Evolutionary conservation across 2,329 filamentous ascomycete species (phyloP).

Genomic region (Colletotrichum musicola): DNA sequence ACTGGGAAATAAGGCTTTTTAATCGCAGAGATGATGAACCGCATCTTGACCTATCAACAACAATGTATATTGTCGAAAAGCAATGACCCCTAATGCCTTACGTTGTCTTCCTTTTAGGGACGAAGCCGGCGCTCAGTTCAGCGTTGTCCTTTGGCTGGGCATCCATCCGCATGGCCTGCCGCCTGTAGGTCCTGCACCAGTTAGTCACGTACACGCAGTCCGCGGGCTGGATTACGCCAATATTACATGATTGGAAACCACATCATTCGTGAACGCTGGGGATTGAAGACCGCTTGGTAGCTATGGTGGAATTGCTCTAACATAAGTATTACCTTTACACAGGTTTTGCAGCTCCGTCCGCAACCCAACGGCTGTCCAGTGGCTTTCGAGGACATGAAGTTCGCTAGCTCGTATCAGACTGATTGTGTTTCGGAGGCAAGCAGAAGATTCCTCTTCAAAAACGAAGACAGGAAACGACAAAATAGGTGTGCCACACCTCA

Average conservation of each 20-base stretch:
- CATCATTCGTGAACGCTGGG: not conserved
- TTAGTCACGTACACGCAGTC: no score
- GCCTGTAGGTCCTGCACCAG: no score
- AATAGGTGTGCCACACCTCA: not conserved
- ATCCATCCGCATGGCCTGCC: no score
- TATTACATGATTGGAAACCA: not conserved
- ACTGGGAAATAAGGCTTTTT: no score
- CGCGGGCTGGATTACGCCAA: not conserved
- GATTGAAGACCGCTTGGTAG: not conserved
- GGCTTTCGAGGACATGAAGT: not conserved
- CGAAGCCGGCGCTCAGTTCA: no score
- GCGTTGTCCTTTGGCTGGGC: no score
- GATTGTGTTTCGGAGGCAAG: slow-evolving; percentile 1
- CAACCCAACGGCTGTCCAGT: no score
- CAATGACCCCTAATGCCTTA: no score
- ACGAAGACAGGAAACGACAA: slow-evolving; percentile 8
- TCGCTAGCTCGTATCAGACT: not conserved
- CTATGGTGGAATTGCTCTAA: slow-evolving; percentile 21
- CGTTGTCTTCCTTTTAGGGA: no score
- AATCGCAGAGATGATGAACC: no score
- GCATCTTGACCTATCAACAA: no score
- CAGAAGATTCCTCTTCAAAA: not conserved
- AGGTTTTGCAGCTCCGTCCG: slow-evolving; percentile 22
- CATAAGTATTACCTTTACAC: slow-evolving; percentile 34
- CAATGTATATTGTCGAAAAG: no score